Evolutionary conservation across 2,329 filamentous ascomycete genomes (phyloP).

Genomic region (Fonsecaea pugnacius): DNA sequence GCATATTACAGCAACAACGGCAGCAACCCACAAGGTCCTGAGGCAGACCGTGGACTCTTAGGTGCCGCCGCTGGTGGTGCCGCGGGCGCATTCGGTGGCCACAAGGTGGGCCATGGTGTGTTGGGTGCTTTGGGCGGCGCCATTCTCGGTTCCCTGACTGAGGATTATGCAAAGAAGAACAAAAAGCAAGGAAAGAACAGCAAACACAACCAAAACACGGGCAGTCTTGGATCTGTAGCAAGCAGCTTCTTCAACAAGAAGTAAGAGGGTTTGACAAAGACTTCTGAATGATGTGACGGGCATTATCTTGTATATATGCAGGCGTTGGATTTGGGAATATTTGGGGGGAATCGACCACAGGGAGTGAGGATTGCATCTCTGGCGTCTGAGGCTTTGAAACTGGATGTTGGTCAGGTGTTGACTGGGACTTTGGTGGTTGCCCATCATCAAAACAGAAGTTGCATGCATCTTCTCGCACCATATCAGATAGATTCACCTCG

Average conservation of each 20-base stretch:
- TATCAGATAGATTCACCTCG: neutral
- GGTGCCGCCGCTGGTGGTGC: conserved; percentile 62
- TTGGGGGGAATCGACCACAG: neutral
- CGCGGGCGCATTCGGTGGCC: conserved; percentile 61
- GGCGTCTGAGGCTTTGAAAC: neutral
- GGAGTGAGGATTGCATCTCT: neutral
- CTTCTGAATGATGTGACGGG: neutral
- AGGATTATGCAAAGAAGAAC: conserved; percentile 58
- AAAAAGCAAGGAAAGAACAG: conserved; percentile 37
- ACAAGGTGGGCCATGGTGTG: conserved; percentile 60
- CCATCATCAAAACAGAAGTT: neutral
- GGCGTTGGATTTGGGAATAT: neutral
- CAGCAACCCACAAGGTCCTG: conserved; percentile 36
- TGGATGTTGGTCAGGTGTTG: neutral
- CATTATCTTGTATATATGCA: neutral
- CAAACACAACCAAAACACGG: conserved; percentile 27
- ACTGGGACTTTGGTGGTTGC: neutral
- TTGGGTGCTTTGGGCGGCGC: conserved; percentile 63
- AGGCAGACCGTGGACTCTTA: conserved; percentile 62
- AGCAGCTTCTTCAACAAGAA: conserved; percentile 29
- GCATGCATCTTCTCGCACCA: neutral
- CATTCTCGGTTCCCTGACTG: conserved; percentile 59
- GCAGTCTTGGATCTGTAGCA: conserved; percentile 15
- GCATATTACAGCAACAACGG: conserved; percentile 22
- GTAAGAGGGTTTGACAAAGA: neutral